Evolutionary conservation across 169 alveolate species (phyloP).

Genomic region (Ichthyophthirius multifiliis): DNA sequence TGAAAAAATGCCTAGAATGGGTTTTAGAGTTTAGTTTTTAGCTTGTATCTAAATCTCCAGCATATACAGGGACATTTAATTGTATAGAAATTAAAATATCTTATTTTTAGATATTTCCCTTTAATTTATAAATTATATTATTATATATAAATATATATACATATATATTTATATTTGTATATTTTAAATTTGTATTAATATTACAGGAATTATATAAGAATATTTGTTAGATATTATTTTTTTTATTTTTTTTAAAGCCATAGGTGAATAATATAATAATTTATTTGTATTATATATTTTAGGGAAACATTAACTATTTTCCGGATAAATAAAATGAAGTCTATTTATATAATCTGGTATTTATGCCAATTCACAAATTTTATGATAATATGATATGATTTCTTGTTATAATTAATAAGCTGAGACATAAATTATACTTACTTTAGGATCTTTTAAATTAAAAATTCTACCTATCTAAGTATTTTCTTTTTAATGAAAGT

Average conservation of each 20-base stretch:
- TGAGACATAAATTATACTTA: conserved; percentile 14
- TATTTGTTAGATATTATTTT: conserved; percentile 21
- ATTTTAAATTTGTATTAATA: no score
- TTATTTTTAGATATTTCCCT: conserved; percentile 59
- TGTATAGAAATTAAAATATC: conserved; percentile 70
- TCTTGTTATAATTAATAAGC: conserved; percentile 63
- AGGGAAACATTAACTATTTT: conserved; percentile 46
- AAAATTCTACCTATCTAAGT: conserved; percentile 59
- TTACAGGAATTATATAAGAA: not conserved
- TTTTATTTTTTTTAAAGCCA: conserved; percentile 50
- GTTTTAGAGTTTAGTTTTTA: conserved; percentile 65
- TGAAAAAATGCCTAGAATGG: conserved; percentile 70
- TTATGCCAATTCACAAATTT: conserved; percentile 62
- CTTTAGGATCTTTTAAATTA: conserved; percentile 62
- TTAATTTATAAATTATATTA: conserved; percentile 38
- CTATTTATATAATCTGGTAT: conserved; percentile 50
- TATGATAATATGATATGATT: conserved; percentile 55
- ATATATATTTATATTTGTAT: no score
- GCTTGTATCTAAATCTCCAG: conserved; percentile 70
- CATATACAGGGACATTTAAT: conserved; percentile 68
- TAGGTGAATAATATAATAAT: conserved; percentile 58
- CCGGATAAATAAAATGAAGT: conserved; percentile 51
- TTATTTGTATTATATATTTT: conserved; percentile 51
- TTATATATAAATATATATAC: no score
- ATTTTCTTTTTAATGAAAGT: conserved; percentile 54